Conservation (phyloP, 768 basidiomycete genomes). For the Neoboletus magnificus region DNA sequence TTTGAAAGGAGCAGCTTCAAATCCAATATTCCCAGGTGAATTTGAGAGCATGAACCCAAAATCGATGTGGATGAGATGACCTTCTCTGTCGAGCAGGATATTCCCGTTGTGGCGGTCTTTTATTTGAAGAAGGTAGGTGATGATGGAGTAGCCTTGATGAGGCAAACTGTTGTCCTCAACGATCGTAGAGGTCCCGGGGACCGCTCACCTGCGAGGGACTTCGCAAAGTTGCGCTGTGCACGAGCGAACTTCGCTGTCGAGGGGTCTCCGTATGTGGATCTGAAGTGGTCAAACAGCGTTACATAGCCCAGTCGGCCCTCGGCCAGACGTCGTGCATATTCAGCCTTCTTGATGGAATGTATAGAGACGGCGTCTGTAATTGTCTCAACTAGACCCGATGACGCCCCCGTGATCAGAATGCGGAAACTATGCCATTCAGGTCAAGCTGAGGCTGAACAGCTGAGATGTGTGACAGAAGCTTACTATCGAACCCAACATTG, state of each 20-base stretch:
- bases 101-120: constrained; percentile 99
- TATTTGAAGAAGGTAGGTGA: constrained; percentile 96
- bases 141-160: constrained; percentile 77
- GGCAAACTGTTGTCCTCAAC: not conserved
- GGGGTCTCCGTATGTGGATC: constrained; percentile 84
- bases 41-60: constrained; percentile 98
- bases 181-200: not conserved
- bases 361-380: constrained; percentile 98
- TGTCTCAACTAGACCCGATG: constrained; percentile 93
- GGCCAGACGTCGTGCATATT: constrained; percentile 86
- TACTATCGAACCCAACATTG: constrained; percentile 94
- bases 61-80: constrained; percentile 94
- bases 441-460: not conserved
- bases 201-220: constrained; percentile 73
- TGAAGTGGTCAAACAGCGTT: constrained; percentile 89
- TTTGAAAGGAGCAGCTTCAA: constrained; percentile 99
- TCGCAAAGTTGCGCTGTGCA: constrained; percentile 92
- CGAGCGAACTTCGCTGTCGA: constrained; percentile 82
- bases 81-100: constrained; percentile 92
- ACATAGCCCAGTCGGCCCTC: constrained; percentile 83
- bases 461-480: constrained; percentile 22
- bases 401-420: constrained; percentile 90
- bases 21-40: constrained; percentile 95
- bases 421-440: constrained; percentile 65
- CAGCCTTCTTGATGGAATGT: constrained; percentile 98